Base-by-base conservation (phyloP, 805 yeast species). In the Suhomyces pyralidae region DNA sequence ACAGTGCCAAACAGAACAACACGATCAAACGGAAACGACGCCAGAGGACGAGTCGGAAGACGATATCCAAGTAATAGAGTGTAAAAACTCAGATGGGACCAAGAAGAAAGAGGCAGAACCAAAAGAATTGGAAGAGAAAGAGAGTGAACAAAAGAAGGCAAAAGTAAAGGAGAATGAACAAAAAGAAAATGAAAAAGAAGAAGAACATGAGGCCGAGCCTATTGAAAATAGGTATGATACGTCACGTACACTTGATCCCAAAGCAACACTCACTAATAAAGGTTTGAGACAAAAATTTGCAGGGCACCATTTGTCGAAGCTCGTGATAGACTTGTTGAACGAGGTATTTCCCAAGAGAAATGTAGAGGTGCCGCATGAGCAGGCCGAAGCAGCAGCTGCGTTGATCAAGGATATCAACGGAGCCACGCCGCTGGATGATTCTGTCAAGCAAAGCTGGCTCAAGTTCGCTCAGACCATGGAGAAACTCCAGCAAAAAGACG, bases 41-140 rank as follows among this genome's bases (percentile, higher is more conserved):
- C 30, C 45, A 2, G 54, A 40, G 2, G 57, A 43, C 1, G 60
- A 52, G 1, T 54, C 59, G 2, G 67, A 63, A 3, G 67, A 57
- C 15, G 67, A 63, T n/a, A 51, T 63, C 8, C 62, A 63, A 46
- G 60, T 56, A 7, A 61, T 63, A 10, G 59, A 58, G 3, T 48
- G 7, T 26, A 30, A 32, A 36, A 20, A 28, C 25, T 14, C 32
- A 3, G 26, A 26, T 9, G 15, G 0, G 26, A 19, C 14, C 12
- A 14, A 30, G 10, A 8, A 32, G 40, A n/a, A 40, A n/a, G 40
- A 24, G n/a, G 14, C 28, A 26, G 20, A 20, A 28, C 26, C 4
- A 15, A 34, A 34, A 34, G 19, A n/a, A 3, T 7, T 2, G 3
- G 38, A 17, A 17, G 20, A 1, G 7, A 20, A 36, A 2, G 44